Evolutionary conservation across 2,329 filamentous ascomycete genomes (phyloP).

Genomic region (Paradendryphiella salina): DNA sequence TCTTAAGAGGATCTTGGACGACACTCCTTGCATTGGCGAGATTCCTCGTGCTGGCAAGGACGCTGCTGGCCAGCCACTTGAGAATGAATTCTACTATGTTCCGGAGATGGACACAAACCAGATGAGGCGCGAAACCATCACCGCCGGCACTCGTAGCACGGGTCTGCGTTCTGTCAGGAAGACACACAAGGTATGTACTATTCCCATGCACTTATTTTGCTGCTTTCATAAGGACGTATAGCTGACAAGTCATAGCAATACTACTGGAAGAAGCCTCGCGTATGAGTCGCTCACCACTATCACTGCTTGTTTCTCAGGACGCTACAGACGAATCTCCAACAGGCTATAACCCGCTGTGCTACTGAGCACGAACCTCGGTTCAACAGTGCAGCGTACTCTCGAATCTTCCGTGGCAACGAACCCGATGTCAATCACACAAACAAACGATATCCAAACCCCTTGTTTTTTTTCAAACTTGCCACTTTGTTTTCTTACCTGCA

Average conservation of each 20-base stretch:
- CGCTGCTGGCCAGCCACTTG: slow-evolving; percentile 86
- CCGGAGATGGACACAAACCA: slow-evolving; percentile 83
- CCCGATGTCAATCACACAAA: background rate
- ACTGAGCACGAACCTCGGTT: background rate
- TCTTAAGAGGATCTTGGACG: slow-evolving; percentile 72
- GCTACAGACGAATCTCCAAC: background rate
- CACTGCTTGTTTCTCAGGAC: background rate
- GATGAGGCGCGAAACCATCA: slow-evolving; percentile 77
- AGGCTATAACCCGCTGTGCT: background rate
- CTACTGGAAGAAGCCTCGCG: slow-evolving; percentile 67
- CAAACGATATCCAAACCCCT: background rate
- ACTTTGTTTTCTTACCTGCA: slow-evolving; percentile 30
- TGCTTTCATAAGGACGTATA: background rate
- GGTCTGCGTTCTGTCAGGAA: slow-evolving; percentile 88
- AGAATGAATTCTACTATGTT: slow-evolving; percentile 97
- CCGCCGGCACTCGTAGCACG: slow-evolving; percentile 83
- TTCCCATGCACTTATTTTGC: background rate
- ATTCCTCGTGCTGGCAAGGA: slow-evolving; percentile 92
- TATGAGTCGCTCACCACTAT: slow-evolving; percentile 18
- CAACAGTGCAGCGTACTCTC: background rate
- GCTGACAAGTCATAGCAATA: slow-evolving; percentile 61
- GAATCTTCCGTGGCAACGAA: background rate
- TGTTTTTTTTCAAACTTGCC: background rate
- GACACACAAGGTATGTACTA: slow-evolving; percentile 81
- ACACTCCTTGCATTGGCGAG: slow-evolving; percentile 78